Evolutionary conservation across 305 asterid genomes (phyloP).

Genomic region (Fraxinus sp.): DNA sequence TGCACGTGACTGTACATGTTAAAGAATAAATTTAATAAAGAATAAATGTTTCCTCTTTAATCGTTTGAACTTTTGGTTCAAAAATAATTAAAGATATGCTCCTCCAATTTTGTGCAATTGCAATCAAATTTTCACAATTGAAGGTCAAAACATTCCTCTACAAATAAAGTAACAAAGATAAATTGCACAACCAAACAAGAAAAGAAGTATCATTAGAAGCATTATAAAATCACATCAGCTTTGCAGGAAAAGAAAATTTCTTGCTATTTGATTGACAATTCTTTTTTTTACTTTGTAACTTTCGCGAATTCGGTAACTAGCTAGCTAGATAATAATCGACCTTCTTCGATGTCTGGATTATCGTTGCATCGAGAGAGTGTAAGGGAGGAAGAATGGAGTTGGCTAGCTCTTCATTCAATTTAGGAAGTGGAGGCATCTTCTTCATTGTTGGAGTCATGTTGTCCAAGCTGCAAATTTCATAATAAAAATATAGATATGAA

Average conservation of each 20-base stretch:
- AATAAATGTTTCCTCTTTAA: background rate
- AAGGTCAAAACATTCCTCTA: background rate
- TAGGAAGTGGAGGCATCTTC: conserved; percentile 61
- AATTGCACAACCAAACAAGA: background rate
- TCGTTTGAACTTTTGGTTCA: background rate
- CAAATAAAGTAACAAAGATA: background rate
- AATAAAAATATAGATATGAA: background rate
- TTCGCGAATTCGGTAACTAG: background rate
- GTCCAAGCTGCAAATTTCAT: conserved; percentile 42
- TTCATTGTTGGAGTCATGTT: conserved; percentile 46
- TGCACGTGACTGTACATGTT: background rate
- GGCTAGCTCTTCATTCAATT: conserved; percentile 53
- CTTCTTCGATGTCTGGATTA: conserved; percentile 13
- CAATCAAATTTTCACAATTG: background rate
- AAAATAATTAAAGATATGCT: background rate
- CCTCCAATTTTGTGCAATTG: background rate
- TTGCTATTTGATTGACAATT: background rate
- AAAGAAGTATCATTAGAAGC: background rate
- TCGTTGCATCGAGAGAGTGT: conserved; percentile 34
- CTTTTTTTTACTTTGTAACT: background rate
- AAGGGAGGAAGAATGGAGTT: conserved; percentile 32
- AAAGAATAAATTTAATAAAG: background rate
- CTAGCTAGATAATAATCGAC: background rate
- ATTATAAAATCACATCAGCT: background rate
- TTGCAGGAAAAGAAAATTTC: background rate